phyloP scores from a whole-genome alignment of 2,329 filamentous ascomycete genomes.

The Rutstroemia sp. region DNA sequence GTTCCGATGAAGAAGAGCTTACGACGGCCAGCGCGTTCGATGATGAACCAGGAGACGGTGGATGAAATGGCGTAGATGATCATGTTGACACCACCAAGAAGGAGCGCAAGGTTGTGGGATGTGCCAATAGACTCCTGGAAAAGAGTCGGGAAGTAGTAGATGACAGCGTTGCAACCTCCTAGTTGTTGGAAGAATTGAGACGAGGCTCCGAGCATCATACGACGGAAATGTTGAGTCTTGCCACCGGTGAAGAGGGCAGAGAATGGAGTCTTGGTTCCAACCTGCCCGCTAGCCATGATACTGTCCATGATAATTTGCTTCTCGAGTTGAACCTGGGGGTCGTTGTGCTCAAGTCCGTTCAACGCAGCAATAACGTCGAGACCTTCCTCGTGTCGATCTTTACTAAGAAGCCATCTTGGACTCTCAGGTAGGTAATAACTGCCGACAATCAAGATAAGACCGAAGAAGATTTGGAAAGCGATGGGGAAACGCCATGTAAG shows the following conservation, averaged over 20 bases:
- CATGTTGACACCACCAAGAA: slow-evolving; percentile 49
- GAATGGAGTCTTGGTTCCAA: slow-evolving; percentile 27
- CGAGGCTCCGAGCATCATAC: slow-evolving; percentile 43
- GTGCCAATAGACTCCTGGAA: slow-evolving; percentile 42
- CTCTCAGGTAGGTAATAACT: slow-evolving; percentile 93
- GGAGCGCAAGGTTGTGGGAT: slow-evolving; percentile 40
- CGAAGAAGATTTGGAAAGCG: slow-evolving; percentile 89
- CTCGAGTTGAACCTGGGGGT: slow-evolving; percentile 31
- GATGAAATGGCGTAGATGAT: slow-evolving; percentile 47
- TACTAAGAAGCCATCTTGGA: slow-evolving; percentile 91
- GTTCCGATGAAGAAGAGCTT: slow-evolving; percentile 67
- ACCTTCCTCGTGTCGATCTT: slow-evolving; percentile 94
- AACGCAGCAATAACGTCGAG: slow-evolving; percentile 96
- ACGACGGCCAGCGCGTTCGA: slow-evolving; percentile 57
- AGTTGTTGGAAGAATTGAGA: slow-evolving; percentile 48
- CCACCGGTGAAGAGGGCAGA: slow-evolving; percentile 42
- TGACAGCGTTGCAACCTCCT: slow-evolving; percentile 38
- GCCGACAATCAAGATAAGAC: slow-evolving; percentile 70
- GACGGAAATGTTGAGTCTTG: slow-evolving; percentile 47
- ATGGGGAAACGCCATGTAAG: slow-evolving; percentile 87
- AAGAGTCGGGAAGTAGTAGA: slow-evolving; percentile 44
- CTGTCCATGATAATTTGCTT: slow-evolving; percentile 30
- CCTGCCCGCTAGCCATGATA: slow-evolving; percentile 32
- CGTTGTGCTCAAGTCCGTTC: slow-evolving; percentile 57
- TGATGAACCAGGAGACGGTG: slow-evolving; percentile 43